Evolutionary conservation across 495 filamentous ascomycete genomes (phyloP).

Genomic region (Cairneyella variabilis): DNA sequence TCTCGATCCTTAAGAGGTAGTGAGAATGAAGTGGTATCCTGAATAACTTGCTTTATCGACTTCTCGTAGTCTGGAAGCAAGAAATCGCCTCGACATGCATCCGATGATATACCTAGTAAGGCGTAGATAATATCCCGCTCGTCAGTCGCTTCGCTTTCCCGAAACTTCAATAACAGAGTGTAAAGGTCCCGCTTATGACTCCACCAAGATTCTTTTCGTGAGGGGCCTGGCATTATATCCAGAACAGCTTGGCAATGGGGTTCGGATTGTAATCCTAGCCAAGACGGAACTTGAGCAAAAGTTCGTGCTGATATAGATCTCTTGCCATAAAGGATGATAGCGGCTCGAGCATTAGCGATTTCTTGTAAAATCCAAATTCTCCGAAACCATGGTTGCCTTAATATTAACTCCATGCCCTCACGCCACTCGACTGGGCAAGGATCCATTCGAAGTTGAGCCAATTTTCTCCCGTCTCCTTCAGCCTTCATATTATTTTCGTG

Average conservation of each 20-base stretch:
- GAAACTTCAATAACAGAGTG: conserved; percentile 29
- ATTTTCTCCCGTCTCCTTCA: neutral
- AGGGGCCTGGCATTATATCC: conserved; percentile 32
- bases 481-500: neutral
- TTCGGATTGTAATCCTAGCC: conserved; percentile 9
- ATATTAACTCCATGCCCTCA: conserved; percentile 16
- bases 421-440: neutral
- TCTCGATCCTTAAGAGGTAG: neutral
- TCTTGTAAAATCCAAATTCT: conserved; percentile 35
- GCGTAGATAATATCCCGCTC: conserved; percentile 28
- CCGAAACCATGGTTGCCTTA: conserved; percentile 25
- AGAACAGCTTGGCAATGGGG: conserved; percentile 29
- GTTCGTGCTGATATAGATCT: conserved; percentile 21
- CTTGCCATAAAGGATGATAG: conserved; percentile 27
- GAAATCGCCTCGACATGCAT: conserved; percentile 14
- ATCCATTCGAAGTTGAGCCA: neutral
- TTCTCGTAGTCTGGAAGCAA: conserved; percentile 26
- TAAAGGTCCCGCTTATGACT: conserved; percentile 22
- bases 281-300: conserved; percentile 27
- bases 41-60: conserved; percentile 12
- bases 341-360: conserved; percentile 25
- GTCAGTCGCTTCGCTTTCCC: conserved; percentile 26
- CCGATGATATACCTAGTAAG: too few species aligned
- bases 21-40: conserved; percentile 7
- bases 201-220: conserved; percentile 30